Base-by-base conservation (phyloP, 2,329 filamentous ascomycete genomes). In the Fusarium abutilonis region DNA sequence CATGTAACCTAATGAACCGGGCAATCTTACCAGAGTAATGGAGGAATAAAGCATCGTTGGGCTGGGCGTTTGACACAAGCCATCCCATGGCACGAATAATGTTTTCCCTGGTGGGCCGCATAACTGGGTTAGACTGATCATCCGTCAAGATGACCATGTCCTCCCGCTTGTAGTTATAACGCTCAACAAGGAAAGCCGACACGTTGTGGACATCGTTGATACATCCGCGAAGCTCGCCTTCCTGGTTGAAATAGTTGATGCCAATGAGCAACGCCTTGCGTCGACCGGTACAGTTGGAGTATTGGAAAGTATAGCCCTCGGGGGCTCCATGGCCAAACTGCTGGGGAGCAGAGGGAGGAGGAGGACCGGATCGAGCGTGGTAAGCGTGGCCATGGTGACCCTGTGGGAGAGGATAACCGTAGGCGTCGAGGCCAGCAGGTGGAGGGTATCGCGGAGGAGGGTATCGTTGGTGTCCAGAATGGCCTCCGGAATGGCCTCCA, bases 181-280 rank as follows among this genome's bases (percentile, higher is more conserved):
- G 80, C 73, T 88, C 82, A 64, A 88, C 86, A 59, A 93, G 77
- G 75, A 91, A 93, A 51, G 78, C 77, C 29, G 88, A 91, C 76
- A 93, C 85, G 73, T 93, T 93, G 77, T 89, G 87, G 31, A 90
- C 88, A 73, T 93, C 90, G 76, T 93, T 93, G 82, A 93, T 91
- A 76, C 90, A 93, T 39, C 90, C 90, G 57, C 86, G 82, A 49
- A 93, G 83, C 79, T 91, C 88, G 44, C 86, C 89, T 19, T 86
- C 77, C 72, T 90, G 87, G 48, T 87, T 86, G 68, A 92, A 89
- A 79, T 93, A 93, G 80, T 93, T 93, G 81, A 93, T 91, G 48
- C 90, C 90, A 62, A 93, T 91, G 52, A 93, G 78, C 52, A 93
- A 78, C 8, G 90, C 90, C 79, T 91, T 92, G 70, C 89, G 83